phyloP scores from a whole-genome alignment of 345 rosid species.

The Rhodamnia argentea region DNA sequence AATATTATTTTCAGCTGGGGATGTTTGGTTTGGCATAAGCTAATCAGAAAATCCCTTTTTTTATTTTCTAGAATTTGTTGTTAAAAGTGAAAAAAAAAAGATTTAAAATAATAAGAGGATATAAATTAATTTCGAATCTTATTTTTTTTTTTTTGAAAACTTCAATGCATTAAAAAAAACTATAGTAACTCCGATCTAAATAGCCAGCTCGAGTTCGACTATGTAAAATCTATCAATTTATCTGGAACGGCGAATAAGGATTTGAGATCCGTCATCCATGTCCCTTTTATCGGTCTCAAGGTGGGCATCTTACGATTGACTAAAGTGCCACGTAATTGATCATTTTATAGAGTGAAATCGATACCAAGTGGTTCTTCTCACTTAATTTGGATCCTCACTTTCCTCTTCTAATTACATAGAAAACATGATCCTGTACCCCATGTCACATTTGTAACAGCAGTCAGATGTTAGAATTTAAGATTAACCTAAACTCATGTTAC shows the following conservation, averaged over 20 bases:
- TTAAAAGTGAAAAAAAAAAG: not conserved
- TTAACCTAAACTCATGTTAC: not conserved
- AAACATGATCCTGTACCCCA: not conserved
- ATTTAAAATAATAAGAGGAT: not conserved
- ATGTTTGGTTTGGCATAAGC: not conserved
- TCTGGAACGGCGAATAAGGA: too few species aligned
- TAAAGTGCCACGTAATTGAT: not conserved
- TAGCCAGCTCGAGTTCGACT: fast-evolving
- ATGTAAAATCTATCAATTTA: not conserved
- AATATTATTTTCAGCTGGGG: not conserved
- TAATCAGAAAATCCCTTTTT: not conserved
- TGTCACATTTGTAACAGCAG: not conserved
- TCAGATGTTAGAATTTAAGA: not conserved
- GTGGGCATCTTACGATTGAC: not conserved
- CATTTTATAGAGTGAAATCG: not conserved
- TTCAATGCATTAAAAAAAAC: not conserved
- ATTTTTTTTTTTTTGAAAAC: not conserved
- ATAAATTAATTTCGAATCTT: not conserved
- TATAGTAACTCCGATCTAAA: fast-evolving
- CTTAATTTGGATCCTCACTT: not conserved
- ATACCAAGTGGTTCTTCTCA: fast-evolving
- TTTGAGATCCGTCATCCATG: fast-evolving
- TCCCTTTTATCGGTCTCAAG: fast-evolving
- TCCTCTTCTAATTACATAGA: not conserved
- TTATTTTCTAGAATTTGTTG: not conserved